These are phyloP conservation scores for Nakaseomyces glabratus DNA, from an alignment of 1,139 yeast species.

Conservation along the genomic window DNA sequence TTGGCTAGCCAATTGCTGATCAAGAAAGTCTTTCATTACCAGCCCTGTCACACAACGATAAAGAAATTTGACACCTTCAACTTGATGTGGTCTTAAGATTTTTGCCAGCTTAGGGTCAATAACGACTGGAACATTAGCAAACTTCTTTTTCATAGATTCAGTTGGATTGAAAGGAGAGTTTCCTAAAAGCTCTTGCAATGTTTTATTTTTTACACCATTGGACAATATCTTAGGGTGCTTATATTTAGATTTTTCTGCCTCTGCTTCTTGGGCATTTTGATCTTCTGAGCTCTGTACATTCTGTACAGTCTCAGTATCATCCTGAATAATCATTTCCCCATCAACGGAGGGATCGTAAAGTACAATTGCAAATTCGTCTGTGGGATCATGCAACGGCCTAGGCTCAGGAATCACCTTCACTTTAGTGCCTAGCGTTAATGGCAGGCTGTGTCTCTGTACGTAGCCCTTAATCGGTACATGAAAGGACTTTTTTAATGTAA, in stretches of 20 bases:
- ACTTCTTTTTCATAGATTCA: constrained; percentile 34
- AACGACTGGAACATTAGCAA: constrained; percentile 88
- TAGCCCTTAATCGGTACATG: constrained; percentile 42
- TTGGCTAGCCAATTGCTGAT: constrained; percentile 18
- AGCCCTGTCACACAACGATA: constrained; percentile 88
- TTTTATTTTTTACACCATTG: constrained; percentile 42
- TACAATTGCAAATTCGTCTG: constrained; percentile 88
- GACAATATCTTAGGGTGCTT: constrained; percentile 22
- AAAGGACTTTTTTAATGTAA: constrained; percentile 36
- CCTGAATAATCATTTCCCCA: constrained; percentile 32
- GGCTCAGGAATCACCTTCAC: constrained; percentile 66
- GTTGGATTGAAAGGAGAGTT: constrained; percentile 36
- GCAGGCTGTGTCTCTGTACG: constrained; percentile 34
- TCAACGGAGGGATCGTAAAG: constrained; percentile 86
- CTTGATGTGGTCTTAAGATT: constrained; percentile 88
- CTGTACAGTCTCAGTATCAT: constrained; percentile 23
- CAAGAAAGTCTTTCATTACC: constrained; percentile 36
- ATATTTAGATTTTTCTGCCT: constrained; percentile 9
- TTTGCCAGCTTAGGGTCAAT: constrained; percentile 84
- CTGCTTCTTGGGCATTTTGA: constrained; percentile 15
- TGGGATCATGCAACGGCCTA: constrained; percentile 86
- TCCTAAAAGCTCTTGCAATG: constrained; percentile 78
- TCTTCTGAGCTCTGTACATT: constrained; percentile 16
- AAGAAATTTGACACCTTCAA: constrained; percentile 87
- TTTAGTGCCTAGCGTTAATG: constrained; percentile 81